Percentiles rank a stretch among this genome's conserved stretches.
These are phyloP conservation scores for Patellifolia procumbens DNA, from an alignment of 179 eudicot genomes.

Conservation along the genomic window DNA sequence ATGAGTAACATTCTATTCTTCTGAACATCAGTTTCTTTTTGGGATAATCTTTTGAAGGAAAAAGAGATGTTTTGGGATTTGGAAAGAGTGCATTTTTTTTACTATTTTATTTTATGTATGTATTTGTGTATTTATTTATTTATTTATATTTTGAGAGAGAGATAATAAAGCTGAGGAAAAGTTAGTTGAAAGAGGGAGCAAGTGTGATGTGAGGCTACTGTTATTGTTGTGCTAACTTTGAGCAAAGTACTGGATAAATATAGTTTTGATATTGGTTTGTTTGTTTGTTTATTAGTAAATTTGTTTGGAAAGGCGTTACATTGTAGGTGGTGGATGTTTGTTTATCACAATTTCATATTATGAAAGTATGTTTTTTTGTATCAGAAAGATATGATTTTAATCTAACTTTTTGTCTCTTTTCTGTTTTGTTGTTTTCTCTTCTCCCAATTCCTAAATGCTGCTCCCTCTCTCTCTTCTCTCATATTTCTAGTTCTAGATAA, in stretches of 20 bases:
- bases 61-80: conserved; percentile 26
- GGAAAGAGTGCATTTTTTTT: not conserved
- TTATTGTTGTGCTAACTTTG: conserved; percentile 37
- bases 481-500: too few species aligned
- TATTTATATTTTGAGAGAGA: not conserved
- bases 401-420: conserved; percentile 2
- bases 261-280: not conserved
- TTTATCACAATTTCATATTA: not conserved
- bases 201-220: conserved; percentile 15
- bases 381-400: not conserved
- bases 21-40: conserved; percentile 1
- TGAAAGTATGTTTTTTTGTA: not conserved
- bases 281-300: not conserved
- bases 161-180: conserved; percentile 8
- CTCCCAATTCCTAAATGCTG: too few species aligned
- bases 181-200: conserved; percentile 27
- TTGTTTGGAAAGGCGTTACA: conserved; percentile 23
- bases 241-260: not conserved
- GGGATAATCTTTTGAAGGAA: not conserved
- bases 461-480: not conserved
- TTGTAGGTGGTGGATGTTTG: conserved; percentile 17
- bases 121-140: not conserved
- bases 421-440: conserved; percentile 1
- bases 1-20: conserved; percentile 15
- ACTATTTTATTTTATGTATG: not conserved